Conservation (phyloP, 129 eudicot species). For the Cynara cardunculus region DNA sequence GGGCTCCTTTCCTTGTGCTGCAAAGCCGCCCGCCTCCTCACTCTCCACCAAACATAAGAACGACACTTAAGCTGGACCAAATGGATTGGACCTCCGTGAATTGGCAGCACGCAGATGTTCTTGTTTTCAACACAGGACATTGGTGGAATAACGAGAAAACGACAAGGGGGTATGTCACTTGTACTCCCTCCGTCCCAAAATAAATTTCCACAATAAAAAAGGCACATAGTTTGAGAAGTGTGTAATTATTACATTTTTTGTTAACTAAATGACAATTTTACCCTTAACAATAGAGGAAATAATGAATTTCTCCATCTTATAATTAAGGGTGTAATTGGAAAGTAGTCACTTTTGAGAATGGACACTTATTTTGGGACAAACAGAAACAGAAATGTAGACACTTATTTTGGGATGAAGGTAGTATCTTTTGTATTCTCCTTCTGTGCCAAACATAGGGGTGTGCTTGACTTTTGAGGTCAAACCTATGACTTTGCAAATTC, state of each 20-base stretch:
- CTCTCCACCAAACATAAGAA: conserved; percentile 39
- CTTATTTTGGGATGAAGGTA: background rate
- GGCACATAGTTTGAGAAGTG: background rate
- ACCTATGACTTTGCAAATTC: background rate
- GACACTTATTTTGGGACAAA: background rate
- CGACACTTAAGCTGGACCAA: conserved; percentile 63
- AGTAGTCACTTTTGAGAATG: background rate
- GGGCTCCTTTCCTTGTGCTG: conserved; percentile 87
- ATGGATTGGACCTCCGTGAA: conserved; percentile 81
- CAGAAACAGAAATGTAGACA: background rate
- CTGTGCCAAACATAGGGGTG: background rate
- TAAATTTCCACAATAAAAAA: background rate
- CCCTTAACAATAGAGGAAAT: too few species aligned
- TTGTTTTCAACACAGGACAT: conserved; percentile 85
- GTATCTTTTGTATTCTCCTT: background rate
- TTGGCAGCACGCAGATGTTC: conserved; percentile 82
- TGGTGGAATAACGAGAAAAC: conserved; percentile 99
- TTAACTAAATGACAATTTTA: background rate
- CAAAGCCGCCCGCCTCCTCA: conserved; percentile 84
- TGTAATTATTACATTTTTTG: background rate
- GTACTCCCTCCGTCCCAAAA: background rate
- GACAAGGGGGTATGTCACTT: conserved; percentile 50
- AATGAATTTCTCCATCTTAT: background rate
- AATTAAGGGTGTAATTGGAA: background rate
- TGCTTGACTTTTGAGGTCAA: conserved; percentile 11